Evolutionary conservation across 73 alveolate genomes (phyloP), one percentile per base, ranked within the genome.

Genomic region (Paramecium sexaurelia): DNA sequence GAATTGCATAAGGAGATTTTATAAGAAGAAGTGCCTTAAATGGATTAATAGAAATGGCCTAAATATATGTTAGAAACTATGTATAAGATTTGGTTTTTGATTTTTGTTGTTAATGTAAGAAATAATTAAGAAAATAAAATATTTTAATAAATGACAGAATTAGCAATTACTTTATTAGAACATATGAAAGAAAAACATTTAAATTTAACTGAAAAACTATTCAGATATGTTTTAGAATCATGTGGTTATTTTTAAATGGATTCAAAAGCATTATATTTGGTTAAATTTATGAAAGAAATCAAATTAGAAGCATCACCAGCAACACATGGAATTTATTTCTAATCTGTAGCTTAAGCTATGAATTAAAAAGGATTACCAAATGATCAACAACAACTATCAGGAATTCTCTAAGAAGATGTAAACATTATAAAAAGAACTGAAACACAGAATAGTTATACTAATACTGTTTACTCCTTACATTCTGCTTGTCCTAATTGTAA

Each of bases 291-390:
- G 93, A 86, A 86, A 61, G 87, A 57, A 22, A 61, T 61, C 19
- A 86, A 86, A 37, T 55, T 86, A 1, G 93, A 86, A 86, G 75
- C 93, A n/a, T 86, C 93, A 1, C 93, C 93, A 39, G 85, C 85
- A 13, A 86, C 93, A 15, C 93, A 86, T 55, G 93, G 93, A 1
- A 56, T 61, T 10, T 86, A 61, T 75, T 86, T 86, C 32, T 86
- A 55, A 19, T 87, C 93, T 32, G 85, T 86, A 26, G 85, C 93
- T 35, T 5, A 86, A 35, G 69, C 93, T 13, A 39, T 73, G 66
- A 73, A 36, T 39, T 17, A 33, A 22, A 73, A 73, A 33, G 87
- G 87, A 36, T 36, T 73, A n/a, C 87, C 55, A 35, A 22, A 37
- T 27, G 66, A 73, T 27, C 20, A 73, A 73, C n/a, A 73, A 73